Evolutionary conservation across 805 yeast species (phyloP).

Genomic region (Lachancea sp.): DNA sequence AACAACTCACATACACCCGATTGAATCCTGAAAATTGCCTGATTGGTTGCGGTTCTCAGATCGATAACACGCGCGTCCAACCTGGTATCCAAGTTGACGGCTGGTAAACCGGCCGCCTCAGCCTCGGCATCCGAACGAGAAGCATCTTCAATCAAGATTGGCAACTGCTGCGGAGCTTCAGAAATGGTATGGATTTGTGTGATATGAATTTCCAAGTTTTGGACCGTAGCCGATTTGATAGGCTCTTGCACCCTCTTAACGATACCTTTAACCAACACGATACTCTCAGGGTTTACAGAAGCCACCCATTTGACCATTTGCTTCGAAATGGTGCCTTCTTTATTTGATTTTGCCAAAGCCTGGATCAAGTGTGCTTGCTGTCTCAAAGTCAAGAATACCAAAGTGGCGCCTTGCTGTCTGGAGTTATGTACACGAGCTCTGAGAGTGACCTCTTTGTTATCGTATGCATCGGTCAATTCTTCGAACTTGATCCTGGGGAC

Average conservation of each 20-base stretch:
- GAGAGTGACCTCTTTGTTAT: conserved; percentile 72
- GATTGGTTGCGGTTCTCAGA: conserved; percentile 93
- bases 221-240: conserved; percentile 84
- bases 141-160: conserved; percentile 94
- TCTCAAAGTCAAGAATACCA: conserved; percentile 85
- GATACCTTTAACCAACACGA: conserved; percentile 82
- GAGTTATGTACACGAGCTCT: conserved; percentile 92
- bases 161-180: conserved; percentile 88
- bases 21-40: conserved; percentile 92
- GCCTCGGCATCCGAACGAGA: conserved; percentile 92
- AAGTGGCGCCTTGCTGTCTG: conserved; percentile 93
- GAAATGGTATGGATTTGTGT: conserved; percentile 67
- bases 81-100: conserved; percentile 93
- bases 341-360: conserved; percentile 73
- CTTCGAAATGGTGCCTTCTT: conserved; percentile 67
- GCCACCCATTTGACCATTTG: conserved; percentile 97
- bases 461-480: conserved; percentile 43
- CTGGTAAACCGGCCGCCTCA: conserved; percentile 84
- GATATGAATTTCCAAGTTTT: conserved; percentile 80
- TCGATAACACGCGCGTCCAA: conserved; percentile 94
- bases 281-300: conserved; percentile 76
- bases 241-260: conserved; percentile 81
- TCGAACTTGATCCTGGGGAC: conserved; percentile 53
- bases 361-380: conserved; percentile 82
- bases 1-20: conserved; percentile 83